These are phyloP conservation scores for Ilyonectria mors-panacis DNA, from an alignment of 2,329 filamentous ascomycete genomes.

Conservation along the genomic window DNA sequence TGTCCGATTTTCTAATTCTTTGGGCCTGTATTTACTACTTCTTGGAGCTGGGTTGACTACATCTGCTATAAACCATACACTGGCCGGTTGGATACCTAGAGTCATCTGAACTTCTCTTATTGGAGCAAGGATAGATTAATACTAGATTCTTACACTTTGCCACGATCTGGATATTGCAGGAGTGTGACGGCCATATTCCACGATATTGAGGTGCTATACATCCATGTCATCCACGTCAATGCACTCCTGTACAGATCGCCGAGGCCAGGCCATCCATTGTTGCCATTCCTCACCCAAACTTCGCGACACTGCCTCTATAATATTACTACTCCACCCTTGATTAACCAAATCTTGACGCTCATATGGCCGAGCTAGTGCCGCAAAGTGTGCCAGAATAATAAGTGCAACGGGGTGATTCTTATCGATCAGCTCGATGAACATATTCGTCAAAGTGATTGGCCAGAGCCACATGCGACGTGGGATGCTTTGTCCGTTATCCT, in stretches of 20 bases:
- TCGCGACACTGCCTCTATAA: slow-evolving; percentile 20
- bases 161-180: too few relatives aligned
- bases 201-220: not conserved
- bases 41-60: too few relatives aligned
- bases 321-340: slow-evolving; percentile 28
- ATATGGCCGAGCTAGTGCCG: slow-evolving; percentile 30
- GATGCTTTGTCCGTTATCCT: not conserved
- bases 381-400: slow-evolving; percentile 34
- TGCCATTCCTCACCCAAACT: slow-evolving; percentile 29
- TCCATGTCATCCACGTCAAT: slow-evolving; percentile 38
- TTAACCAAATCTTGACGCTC: slow-evolving; percentile 33
- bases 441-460: slow-evolving; percentile 33
- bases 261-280: slow-evolving; percentile 34
- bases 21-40: too few relatives aligned
- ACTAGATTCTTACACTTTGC: too few relatives aligned
- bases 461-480: slow-evolving; percentile 32
- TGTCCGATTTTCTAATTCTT: not conserved
- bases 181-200: too few relatives aligned
- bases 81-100: too few relatives aligned
- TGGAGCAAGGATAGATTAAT: too few relatives aligned
- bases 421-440: slow-evolving; percentile 33
- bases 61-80: too few relatives aligned
- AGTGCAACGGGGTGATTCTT: slow-evolving; percentile 34
- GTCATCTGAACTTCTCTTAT: too few relatives aligned
- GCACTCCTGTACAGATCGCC: slow-evolving; percentile 19